Base-by-base conservation (phyloP, 2,329 filamentous ascomycete genomes). In the Paecilomyces formosus region DNA sequence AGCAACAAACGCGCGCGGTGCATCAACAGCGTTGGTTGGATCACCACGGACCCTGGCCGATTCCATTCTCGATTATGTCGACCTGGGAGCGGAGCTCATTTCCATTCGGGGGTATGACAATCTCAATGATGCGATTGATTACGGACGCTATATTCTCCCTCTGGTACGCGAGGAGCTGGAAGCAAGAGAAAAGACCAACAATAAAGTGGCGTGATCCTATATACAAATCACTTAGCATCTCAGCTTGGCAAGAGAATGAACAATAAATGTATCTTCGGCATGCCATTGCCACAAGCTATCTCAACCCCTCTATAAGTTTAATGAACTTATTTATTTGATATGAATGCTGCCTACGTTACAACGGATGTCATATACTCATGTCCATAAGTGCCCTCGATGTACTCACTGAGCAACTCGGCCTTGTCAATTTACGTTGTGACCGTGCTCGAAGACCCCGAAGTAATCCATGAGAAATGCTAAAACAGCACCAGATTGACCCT, bases 21-120 rank as follows among this genome's bases (percentile, higher is more conserved):
- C 83, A 0, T 84, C 82, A 0, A 86, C 83, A 1, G 83, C 83
- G 0, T 70, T 85, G 35, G 83, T 85, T 0, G 83, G 83, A 3
- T 82, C 80, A 2, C 73, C 73, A 24, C 72, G 82, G 67, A 85
- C 81, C 0, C 71, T 85, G 13, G 70, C 75, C 1, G 81, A 84
- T 39, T 82, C 81, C 6, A 76, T 85, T 26, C 64, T 85, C 1
- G 82, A 85, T 64, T 85, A 85, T 62, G 79, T 83, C 33, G 77
- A 84, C 61, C 70, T 85, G 1, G 82, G 82, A 0, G 78, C 78
- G 2, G 81, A 83, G 49, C 71, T 85, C 21, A 83, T 86, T 51
- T 84, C 82, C 0, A 85, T 86, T 61, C 79, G 82, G 35, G 83
- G 83, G 0, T 86, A 85, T 62, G 83, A 85, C 61, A 85, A 85